Evolutionary conservation across 129 eudicot species (phyloP), one percentile per base, ranked within the genome.

Genomic region (Flaveria brownii): DNA sequence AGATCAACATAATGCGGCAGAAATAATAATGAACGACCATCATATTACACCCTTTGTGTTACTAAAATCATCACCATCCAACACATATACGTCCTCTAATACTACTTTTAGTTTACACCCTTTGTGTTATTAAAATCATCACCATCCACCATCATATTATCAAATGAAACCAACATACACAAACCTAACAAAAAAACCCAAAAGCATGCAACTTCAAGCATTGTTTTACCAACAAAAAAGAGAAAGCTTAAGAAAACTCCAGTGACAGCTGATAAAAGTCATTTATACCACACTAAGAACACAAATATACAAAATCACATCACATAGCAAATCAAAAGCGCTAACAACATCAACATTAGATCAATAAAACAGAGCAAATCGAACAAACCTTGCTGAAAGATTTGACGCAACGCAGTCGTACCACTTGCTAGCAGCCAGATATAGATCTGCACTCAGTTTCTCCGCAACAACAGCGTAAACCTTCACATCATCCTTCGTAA

Each of bases 391-490:
- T 64, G 87, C 1, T 12, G 89, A 85, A 10, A 95, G 90, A 52
- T 86, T 76, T 3, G 87, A 42, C 17, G 82, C 81, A 47, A 95
- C 85, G 49, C 82, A 46, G 9, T 74, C 80, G 69, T 82, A 95
- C 99, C 99, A 95, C 87, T 86, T 75, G 84, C 92, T 82, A 39
- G 93, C 99, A 80, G 81, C 86, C 9, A 97, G 89, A 84, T 84
- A 95, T 3, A 82, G 82, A 75, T 86, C 94, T 17, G 78, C 75
- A 16, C 86, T 81, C 1, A 96, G 97, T 72, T 87, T 84, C 81
- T 71, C 86, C 73, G 16, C 52, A 47, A 89, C 84, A 59, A 92
- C 88, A 0, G 92, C 97, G 47, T 84, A 95, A 11, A 95, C 97
- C 89, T 91, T 95, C 50, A 89, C 82, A 78, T 95, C 99, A 82